Conservation (phyloP, 2,329 filamentous ascomycete genomes). For the Balansia obtecta region DNA sequence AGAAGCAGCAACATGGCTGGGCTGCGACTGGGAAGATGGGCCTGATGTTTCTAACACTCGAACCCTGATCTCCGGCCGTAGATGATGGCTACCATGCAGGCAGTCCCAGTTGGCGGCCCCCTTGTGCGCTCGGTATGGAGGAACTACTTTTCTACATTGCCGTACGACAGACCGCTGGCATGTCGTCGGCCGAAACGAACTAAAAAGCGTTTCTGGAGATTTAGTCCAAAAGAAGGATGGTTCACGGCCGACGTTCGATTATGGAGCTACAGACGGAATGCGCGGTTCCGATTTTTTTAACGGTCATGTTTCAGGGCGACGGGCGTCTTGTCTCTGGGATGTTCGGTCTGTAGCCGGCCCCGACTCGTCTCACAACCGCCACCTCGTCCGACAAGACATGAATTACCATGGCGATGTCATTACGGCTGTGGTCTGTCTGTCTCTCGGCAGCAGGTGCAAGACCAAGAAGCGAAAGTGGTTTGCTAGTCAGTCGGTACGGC, state of each 20-base stretch:
- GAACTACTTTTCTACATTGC: background rate
- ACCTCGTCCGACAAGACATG: background rate
- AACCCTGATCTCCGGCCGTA: background rate
- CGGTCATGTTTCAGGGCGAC: slow-evolving; percentile 1
- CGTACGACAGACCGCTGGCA: background rate
- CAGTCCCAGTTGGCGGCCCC: too few relatives aligned
- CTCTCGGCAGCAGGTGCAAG: background rate
- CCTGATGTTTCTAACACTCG: background rate
- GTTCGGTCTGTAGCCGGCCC: too few relatives aligned
- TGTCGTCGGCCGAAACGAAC: background rate
- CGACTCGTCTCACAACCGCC: background rate
- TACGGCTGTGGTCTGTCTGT: background rate
- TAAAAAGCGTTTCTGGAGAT: background rate
- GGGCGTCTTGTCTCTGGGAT: too few relatives aligned
- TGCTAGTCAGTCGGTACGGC: background rate
- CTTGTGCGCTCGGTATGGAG: too few relatives aligned
- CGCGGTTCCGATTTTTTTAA: background rate
- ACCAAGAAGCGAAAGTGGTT: background rate
- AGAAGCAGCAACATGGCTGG: background rate
- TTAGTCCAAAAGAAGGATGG: background rate
- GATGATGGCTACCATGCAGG: too few relatives aligned
- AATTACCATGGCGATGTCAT: background rate
- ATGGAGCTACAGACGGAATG: background rate
- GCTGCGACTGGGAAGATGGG: too few relatives aligned
- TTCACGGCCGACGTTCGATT: background rate